phyloP scores from a whole-genome alignment of 495 filamentous ascomycete species.

The Polyplosphaeria fusca region DNA sequence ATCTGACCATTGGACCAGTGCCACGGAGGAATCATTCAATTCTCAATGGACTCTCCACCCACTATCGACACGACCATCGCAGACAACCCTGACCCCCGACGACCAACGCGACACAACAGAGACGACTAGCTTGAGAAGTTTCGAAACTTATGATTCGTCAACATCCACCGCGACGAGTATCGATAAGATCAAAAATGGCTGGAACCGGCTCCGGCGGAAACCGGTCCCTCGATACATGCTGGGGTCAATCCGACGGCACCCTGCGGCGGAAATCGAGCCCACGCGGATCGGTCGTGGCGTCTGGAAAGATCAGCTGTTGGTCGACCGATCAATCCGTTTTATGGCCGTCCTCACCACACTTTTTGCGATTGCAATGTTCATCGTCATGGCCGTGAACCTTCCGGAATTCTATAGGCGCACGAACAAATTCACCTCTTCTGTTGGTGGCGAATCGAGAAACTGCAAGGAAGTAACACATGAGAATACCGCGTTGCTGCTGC shows the following conservation, averaged over 20 bases:
- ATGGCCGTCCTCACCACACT: constrained; percentile 22
- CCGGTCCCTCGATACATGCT: constrained; percentile 3
- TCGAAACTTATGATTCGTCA: constrained; percentile 10
- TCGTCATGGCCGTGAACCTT: constrained; percentile 11
- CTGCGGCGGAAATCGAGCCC: constrained; percentile 16
- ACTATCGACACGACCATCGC: not conserved
- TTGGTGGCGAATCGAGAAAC: constrained; percentile 10
- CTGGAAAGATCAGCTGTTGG: constrained; percentile 29
- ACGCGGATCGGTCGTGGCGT: constrained; percentile 25
- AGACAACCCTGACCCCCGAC: not conserved
- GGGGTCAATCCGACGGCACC: constrained; percentile 5
- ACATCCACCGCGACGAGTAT: constrained; percentile 8
- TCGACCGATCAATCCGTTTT: constrained; percentile 19
- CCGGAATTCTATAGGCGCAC: constrained; percentile 3
- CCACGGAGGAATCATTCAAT: not conserved
- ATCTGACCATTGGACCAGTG: not conserved
- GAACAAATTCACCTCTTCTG: constrained; percentile 16
- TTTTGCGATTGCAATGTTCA: constrained; percentile 26
- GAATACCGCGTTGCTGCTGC: constrained; percentile 22
- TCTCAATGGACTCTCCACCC: constrained; percentile 4
- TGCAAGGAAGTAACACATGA: constrained; percentile 19
- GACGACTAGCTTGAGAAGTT: constrained; percentile 11
- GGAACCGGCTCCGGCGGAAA: constrained; percentile 22
- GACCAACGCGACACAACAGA: not conserved
- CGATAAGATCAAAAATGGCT: constrained; percentile 18